Evolutionary conservation across 2,329 filamentous ascomycete species (phyloP), one percentile per base, ranked within the genome.

Genomic region (Xylaria sp.): DNA sequence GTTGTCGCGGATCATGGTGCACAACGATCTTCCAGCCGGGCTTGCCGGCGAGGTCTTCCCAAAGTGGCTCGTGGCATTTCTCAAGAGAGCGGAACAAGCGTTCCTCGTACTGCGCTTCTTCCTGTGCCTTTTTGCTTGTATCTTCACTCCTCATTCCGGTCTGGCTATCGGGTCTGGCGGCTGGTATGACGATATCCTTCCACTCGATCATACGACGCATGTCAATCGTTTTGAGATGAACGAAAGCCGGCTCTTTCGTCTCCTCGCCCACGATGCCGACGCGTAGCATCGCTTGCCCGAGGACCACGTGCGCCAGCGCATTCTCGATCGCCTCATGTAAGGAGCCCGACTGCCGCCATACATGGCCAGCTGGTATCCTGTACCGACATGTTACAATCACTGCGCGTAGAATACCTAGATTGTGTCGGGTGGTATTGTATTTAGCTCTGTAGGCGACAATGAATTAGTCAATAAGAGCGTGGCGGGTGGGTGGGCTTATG

Each of bases 1-100:
- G 66, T 37, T 69, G 68, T 6, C 50, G 62, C 44, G 69, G 69
- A 60, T 72, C 68, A 32, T 76, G 73, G 25, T 83, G 74, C 51
- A 85, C 78, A 1, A 80, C 76, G 13, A 86, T 64, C 48, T 81
- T 83, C 87, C 86, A 89, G 0, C 84, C 83, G 0, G 86, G 82
- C 0, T 75, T 78, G 0, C 70, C 75, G 3, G 77, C 79, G 1
- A 84, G 69, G 13, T 85, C 77, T 1, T 77, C 73, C 79, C 82
- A 88, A 1, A 77, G 68, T 42, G 77, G 78, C 47, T 82, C 79
- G 55, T 86, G 83, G 37, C 81, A 77, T 71, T 74, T 73, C 55
- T 81, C 81, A 1, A 78, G 58, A 25, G 74, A 69, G 35, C 71
- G 64, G 1, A 85, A 77, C 0, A 81, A 71, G 8, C 69, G 60